A percentile compares a stretch with the other conserved stretches of the same genome.
Evolutionary conservation across 2,329 filamentous ascomycete genomes (phyloP).

Genomic region (Beauveria bassiana): DNA sequence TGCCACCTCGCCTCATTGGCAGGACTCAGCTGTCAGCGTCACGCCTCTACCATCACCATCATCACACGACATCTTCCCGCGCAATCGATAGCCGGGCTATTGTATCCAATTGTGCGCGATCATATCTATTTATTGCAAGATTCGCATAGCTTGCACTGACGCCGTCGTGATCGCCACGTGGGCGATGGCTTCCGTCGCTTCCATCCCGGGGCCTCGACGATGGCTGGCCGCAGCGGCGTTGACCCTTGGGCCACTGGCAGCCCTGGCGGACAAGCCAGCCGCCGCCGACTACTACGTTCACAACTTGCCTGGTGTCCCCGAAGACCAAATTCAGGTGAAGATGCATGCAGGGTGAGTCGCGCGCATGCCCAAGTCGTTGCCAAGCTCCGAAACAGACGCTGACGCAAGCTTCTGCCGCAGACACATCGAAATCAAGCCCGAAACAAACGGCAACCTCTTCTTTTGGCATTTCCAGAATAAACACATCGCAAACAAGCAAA

Average conservation of each 20-base stretch:
- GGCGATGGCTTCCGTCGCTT: slow-evolving; percentile 7
- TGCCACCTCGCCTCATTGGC: slow-evolving; percentile 9
- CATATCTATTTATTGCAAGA: neutral
- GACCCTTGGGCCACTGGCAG: slow-evolving; percentile 34
- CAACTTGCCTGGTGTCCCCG: slow-evolving; percentile 75
- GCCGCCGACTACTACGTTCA: slow-evolving; percentile 82
- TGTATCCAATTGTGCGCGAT: neutral
- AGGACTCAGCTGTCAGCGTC: neutral
- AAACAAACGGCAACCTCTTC: slow-evolving; percentile 88
- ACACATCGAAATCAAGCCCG: slow-evolving; percentile 81
- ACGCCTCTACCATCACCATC: slow-evolving; percentile 3
- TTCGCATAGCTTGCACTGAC: neutral
- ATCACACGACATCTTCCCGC: neutral
- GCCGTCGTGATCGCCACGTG: slow-evolving; percentile 2
- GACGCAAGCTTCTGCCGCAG: slow-evolving; percentile 37
- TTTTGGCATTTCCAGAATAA: slow-evolving; percentile 98
- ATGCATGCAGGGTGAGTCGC: slow-evolving; percentile 90
- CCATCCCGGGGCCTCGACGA: slow-evolving; percentile 18
- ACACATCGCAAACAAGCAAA: slow-evolving; percentile 84
- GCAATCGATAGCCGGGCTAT: neutral
- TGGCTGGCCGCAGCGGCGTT: slow-evolving; percentile 28
- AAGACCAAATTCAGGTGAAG: slow-evolving; percentile 65
- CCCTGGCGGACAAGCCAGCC: slow-evolving; percentile 23
- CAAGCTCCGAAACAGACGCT: slow-evolving; percentile 13
- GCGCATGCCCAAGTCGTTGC: slow-evolving; percentile 10